Percentiles rank a stretch among this genome's conserved stretches.
These are phyloP conservation scores for Camellia oleifera DNA, from an alignment of 179 eudicot species.

Conservation along the genomic window DNA sequence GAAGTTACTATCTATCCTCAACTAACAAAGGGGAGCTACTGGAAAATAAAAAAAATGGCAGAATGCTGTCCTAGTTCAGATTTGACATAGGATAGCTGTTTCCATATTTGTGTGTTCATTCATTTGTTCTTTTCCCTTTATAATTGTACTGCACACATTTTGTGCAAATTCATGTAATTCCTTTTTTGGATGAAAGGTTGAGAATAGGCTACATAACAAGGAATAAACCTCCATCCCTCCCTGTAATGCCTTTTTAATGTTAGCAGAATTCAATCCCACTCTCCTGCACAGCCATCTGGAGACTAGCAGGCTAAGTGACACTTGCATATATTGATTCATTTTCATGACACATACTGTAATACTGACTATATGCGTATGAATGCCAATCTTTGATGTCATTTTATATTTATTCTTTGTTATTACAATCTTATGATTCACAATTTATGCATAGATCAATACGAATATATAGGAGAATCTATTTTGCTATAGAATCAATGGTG, in stretches of 20 bases:
- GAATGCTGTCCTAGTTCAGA: not conserved
- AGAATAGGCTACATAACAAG: not conserved
- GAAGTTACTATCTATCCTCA: not conserved
- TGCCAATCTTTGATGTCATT: constrained; percentile 5
- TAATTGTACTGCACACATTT: not conserved
- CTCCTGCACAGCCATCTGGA: not conserved
- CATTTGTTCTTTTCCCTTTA: not conserved
- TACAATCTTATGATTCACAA: no score
- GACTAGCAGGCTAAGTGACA: not conserved
- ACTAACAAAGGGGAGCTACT: not conserved
- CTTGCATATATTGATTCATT: not conserved
- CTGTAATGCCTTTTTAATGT: not conserved
- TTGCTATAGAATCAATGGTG: no score
- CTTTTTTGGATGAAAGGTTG: not conserved
- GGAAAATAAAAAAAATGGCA: not conserved
- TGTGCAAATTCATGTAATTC: not conserved
- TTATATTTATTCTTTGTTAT: not conserved
- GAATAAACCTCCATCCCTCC: not conserved
- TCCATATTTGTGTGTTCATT: not conserved
- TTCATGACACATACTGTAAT: no score
- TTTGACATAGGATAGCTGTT: not conserved
- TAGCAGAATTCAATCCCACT: no score
- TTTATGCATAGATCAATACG: no score
- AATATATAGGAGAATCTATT: no score
- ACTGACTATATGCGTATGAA: not conserved